These are phyloP conservation scores for Agrocybe chaxingu DNA, from an alignment of 768 basidiomycete species.

Conservation along the genomic window DNA sequence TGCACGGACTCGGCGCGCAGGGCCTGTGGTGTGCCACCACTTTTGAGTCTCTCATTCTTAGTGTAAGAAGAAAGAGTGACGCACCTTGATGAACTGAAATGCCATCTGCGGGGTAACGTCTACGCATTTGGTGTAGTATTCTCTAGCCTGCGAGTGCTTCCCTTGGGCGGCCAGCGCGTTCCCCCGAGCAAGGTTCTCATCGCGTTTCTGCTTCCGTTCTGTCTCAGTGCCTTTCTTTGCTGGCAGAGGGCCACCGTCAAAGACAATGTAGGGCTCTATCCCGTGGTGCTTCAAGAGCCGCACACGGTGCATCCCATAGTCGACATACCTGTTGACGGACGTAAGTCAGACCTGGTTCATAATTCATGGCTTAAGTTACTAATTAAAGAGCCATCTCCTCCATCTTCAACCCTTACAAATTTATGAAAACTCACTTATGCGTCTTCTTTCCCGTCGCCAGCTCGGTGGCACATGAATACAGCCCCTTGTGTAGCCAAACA, in stretches of 20 bases:
- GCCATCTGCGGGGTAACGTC: slow-evolving; percentile 99
- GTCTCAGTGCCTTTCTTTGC: slow-evolving; percentile 91
- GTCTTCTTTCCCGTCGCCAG: slow-evolving; percentile 83
- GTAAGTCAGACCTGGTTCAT: neutral
- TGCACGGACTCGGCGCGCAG: slow-evolving; percentile 74
- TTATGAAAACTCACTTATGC: slow-evolving; percentile 58
- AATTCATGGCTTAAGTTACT: too few relatives aligned
- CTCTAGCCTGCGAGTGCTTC: slow-evolving; percentile 76
- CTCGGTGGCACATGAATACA: slow-evolving; percentile 87
- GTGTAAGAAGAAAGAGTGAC: slow-evolving; percentile 7
- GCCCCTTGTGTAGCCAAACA: slow-evolving; percentile 89
- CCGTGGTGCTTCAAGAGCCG: slow-evolving; percentile 81
- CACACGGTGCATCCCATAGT: slow-evolving; percentile 93
- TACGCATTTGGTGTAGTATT: slow-evolving; percentile 85
- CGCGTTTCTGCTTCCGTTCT: slow-evolving; percentile 71
- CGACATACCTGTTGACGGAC: slow-evolving; percentile 69
- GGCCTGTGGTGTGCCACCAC: slow-evolving; percentile 47
- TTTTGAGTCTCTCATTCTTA: too few relatives aligned
- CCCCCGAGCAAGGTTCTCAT: slow-evolving; percentile 73
- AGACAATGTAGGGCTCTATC: slow-evolving; percentile 88
- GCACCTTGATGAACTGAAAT: slow-evolving; percentile 92
- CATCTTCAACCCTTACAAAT: neutral
- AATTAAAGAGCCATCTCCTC: neutral
- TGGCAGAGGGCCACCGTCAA: slow-evolving; percentile 94
- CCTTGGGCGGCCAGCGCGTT: slow-evolving; percentile 75